Evolutionary conservation across 2,329 filamentous ascomycete genomes (phyloP).

Genomic region (Fonsecaea erecta): DNA sequence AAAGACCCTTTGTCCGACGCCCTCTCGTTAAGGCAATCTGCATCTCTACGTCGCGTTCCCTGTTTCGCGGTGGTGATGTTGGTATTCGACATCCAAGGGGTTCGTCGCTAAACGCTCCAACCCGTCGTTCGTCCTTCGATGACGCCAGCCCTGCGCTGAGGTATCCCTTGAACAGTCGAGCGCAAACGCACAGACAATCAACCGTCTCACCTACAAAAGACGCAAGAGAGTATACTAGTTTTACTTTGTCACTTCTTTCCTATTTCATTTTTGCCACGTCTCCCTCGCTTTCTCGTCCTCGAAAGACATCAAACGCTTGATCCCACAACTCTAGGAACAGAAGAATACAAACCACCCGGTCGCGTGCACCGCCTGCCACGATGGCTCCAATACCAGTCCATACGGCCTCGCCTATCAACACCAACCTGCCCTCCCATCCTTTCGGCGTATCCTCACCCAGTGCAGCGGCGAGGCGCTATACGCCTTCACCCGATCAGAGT

Average conservation of each 20-base stretch:
- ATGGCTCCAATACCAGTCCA: conserved; percentile 34
- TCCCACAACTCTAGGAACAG: not conserved
- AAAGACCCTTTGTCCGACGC: not conserved
- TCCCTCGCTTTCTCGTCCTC: not conserved
- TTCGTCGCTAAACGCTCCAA: not conserved
- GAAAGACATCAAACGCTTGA: conserved; percentile 3
- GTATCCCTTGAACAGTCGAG: conserved; percentile 23
- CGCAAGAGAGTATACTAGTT: conserved; percentile 18
- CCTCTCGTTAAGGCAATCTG: not conserved
- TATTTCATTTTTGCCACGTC: conserved; percentile 1
- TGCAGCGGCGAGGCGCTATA: conserved; percentile 30
- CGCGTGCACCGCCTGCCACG: not conserved
- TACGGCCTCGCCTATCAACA: conserved; percentile 35
- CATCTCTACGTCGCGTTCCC: not conserved
- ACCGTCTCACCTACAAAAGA: conserved; percentile 4
- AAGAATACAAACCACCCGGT: not conserved
- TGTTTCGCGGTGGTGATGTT: not conserved
- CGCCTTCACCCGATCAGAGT: conserved; percentile 13
- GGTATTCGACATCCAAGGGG: conserved; percentile 5
- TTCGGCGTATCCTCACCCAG: conserved; percentile 24
- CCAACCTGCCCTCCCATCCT: conserved; percentile 23
- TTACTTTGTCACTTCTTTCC: conserved; percentile 4
- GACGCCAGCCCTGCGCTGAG: conserved; percentile 1
- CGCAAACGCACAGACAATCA: conserved; percentile 25
- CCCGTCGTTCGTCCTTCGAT: conserved; percentile 1